Conservation (phyloP, 176 grass and related monocot species). For the Elymus sibiricus region DNA sequence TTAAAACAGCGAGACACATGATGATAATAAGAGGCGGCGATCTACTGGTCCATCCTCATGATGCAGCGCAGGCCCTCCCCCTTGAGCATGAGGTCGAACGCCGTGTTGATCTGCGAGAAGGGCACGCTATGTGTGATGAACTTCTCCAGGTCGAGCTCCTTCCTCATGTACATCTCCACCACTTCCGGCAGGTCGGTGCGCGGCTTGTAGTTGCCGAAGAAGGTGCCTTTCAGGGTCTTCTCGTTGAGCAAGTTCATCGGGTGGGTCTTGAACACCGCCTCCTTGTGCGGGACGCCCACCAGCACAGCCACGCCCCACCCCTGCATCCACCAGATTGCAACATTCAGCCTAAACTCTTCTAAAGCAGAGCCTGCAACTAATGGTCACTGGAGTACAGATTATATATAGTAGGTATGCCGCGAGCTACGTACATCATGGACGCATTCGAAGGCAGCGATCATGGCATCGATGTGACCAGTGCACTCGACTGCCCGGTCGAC, state of each 20-base stretch:
- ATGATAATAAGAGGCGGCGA: no score
- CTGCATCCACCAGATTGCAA: slow-evolving; percentile 21
- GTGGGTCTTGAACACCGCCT: slow-evolving; percentile 74
- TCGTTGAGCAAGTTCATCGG: slow-evolving; percentile 74
- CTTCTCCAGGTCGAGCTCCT: slow-evolving; percentile 76
- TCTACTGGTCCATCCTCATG: slow-evolving; percentile 57
- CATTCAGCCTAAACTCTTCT: not conserved
- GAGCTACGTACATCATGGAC: slow-evolving; percentile 62
- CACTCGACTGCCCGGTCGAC: slow-evolving; percentile 66
- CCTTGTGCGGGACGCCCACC: slow-evolving; percentile 77
- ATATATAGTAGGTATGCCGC: no score
- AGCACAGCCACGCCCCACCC: slow-evolving; percentile 87
- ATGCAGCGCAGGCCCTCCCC: slow-evolving; percentile 69
- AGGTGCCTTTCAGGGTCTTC: slow-evolving; percentile 87
- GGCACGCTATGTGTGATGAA: slow-evolving; percentile 85
- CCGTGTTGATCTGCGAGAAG: slow-evolving; percentile 85
- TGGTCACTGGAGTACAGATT: no score
- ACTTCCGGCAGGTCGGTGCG: not conserved
- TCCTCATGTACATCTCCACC: slow-evolving; percentile 6
- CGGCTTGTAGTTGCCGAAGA: slow-evolving; percentile 64
- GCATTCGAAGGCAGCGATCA: slow-evolving; percentile 84
- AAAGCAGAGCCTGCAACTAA: not conserved
- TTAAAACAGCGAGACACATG: not conserved
- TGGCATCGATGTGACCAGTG: slow-evolving; percentile 70
- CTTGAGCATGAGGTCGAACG: slow-evolving; percentile 84